These are phyloP conservation scores for Picea glauca DNA, from an alignment of 75 land plant species.

Conservation along the genomic window DNA sequence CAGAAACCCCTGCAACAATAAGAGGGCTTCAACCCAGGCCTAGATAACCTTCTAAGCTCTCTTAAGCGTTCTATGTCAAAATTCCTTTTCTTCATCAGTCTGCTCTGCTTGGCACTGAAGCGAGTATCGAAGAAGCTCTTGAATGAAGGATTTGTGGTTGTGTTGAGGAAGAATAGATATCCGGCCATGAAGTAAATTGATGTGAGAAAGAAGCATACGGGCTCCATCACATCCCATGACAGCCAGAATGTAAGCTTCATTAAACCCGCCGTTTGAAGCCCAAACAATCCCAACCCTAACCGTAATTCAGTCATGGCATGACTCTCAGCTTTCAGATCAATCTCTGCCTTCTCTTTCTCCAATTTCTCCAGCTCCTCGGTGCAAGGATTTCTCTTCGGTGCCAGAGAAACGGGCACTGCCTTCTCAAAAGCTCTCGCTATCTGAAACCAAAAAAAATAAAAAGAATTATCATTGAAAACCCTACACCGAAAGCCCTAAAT, in stretches of 20 bases:
- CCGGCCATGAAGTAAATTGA: slow-evolving; percentile 53
- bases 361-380: slow-evolving; percentile 42
- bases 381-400: slow-evolving; percentile 24
- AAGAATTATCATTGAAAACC: neutral
- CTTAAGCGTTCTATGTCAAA: slow-evolving; percentile 39
- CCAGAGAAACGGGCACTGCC: slow-evolving; percentile 1
- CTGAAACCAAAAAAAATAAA: slow-evolving; percentile 10
- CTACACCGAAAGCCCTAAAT: neutral
- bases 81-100: slow-evolving; percentile 30
- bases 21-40: no score
- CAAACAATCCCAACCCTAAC: slow-evolving; percentile 47
- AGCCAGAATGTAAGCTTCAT: slow-evolving; percentile 76
- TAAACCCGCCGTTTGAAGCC: slow-evolving; percentile 43
- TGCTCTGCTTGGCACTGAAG: slow-evolving; percentile 41
- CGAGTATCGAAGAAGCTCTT: slow-evolving; percentile 60
- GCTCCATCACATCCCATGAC: slow-evolving; percentile 91
- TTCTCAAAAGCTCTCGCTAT: slow-evolving; percentile 22
- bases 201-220: slow-evolving; percentile 69
- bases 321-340: slow-evolving; percentile 45
- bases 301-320: slow-evolving; percentile 49
- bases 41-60: slow-evolving; percentile 17
- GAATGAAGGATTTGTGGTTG: slow-evolving; percentile 72
- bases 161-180: slow-evolving; percentile 70
- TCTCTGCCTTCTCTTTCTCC: slow-evolving; percentile 39
- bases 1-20: no score